Evolutionary conservation across 1,284 basidiomycete genomes (phyloP).

Genomic region (Ganoderma leucocontextum): DNA sequence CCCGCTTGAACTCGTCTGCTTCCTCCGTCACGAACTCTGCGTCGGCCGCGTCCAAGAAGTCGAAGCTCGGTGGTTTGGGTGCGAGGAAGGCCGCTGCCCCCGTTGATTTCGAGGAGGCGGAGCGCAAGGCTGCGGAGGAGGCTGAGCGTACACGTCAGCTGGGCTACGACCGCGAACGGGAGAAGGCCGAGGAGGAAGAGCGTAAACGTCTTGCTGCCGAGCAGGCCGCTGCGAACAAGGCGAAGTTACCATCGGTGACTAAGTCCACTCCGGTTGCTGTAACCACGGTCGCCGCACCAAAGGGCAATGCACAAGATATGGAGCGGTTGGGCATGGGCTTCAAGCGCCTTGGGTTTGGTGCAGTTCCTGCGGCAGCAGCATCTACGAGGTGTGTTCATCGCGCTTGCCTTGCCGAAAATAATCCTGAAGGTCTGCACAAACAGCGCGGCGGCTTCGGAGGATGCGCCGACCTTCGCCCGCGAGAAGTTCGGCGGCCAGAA

Average conservation of each 20-base stretch:
- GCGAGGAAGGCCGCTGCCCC: constrained; percentile 80
- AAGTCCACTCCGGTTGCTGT: constrained; percentile 34
- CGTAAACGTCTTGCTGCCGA: constrained; percentile 64
- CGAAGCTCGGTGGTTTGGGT: constrained; percentile 85
- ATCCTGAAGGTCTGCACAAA: neutral
- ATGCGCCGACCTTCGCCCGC: constrained; percentile 83
- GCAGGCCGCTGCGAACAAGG: constrained; percentile 45
- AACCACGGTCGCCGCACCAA: constrained; percentile 37
- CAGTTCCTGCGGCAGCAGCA: constrained; percentile 66
- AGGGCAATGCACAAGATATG: constrained; percentile 56
- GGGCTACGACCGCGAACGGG: constrained; percentile 86
- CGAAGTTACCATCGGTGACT: constrained; percentile 36
- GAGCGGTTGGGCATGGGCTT: constrained; percentile 83
- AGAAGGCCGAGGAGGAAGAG: constrained; percentile 75
- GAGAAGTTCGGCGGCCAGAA: constrained; percentile 95
- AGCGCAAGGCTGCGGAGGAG: constrained; percentile 87
- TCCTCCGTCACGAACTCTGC: constrained; percentile 43
- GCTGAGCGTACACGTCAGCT: constrained; percentile 89
- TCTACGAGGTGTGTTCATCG: constrained; percentile 54
- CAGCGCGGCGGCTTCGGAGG: constrained; percentile 52
- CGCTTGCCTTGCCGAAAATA: constrained; percentile 34
- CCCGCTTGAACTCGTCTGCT: constrained; percentile 61
- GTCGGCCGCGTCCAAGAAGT: constrained; percentile 57
- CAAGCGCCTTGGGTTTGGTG: constrained; percentile 89
- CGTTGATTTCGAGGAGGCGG: constrained; percentile 93